A percentile compares a stretch with the other conserved stretches of the same genome.
phyloP scores from a whole-genome alignment of 2,329 filamentous ascomycete genomes.

The Fusarium nelsonii region DNA sequence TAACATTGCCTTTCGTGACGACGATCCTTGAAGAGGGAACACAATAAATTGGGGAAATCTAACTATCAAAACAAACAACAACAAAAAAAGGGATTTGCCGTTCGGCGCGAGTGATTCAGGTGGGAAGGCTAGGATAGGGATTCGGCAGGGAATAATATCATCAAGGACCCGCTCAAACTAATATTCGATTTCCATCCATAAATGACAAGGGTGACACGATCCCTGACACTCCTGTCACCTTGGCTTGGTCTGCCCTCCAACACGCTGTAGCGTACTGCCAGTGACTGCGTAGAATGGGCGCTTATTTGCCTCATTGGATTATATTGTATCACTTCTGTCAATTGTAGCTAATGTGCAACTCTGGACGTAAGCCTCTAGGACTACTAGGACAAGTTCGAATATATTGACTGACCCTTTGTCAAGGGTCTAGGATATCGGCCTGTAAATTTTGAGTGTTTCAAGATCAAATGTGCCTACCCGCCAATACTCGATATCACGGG shows the following conservation, averaged over 20 bases:
- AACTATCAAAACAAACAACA: slow-evolving; percentile 22
- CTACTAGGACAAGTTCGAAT: slow-evolving; percentile 14
- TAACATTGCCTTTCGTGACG: slow-evolving; percentile 19
- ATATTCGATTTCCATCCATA: slow-evolving; percentile 35
- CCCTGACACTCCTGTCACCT: slow-evolving; percentile 18
- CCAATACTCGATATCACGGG: slow-evolving; percentile 12
- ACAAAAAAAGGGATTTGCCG: slow-evolving; percentile 17
- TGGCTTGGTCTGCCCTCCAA: neutral
- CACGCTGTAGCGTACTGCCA: neutral
- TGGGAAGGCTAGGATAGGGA: slow-evolving; percentile 33
- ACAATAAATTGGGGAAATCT: slow-evolving; percentile 1
- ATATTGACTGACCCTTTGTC: neutral
- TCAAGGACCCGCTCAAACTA: slow-evolving; percentile 22
- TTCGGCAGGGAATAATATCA: slow-evolving; percentile 8
- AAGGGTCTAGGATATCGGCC: neutral
- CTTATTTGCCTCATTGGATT: slow-evolving; percentile 28
- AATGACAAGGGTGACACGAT: slow-evolving; percentile 21
- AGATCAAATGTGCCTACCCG: slow-evolving; percentile 1
- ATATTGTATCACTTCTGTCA: slow-evolving; percentile 6
- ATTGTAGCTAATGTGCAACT: neutral
- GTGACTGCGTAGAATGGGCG: slow-evolving; percentile 13
- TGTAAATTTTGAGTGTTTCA: neutral
- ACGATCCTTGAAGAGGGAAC: neutral
- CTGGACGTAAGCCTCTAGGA: slow-evolving; percentile 3
- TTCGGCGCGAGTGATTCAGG: slow-evolving; percentile 39